These are phyloP conservation scores for Rhododendron griersonianum DNA, from an alignment of 148 eudicot species.

Conservation along the genomic window DNA sequence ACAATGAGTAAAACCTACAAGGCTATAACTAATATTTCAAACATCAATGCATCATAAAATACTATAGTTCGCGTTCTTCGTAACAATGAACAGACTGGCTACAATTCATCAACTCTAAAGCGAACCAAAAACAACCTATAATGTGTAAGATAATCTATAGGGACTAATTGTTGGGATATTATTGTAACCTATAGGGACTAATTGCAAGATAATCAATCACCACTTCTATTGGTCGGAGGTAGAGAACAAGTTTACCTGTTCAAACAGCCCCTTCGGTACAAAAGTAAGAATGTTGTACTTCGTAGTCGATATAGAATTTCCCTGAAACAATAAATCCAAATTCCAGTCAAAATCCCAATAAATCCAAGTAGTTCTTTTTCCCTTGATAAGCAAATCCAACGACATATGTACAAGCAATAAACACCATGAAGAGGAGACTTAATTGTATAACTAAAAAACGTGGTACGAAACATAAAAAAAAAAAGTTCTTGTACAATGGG, in stretches of 20 bases:
- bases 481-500: not conserved
- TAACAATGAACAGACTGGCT: not conserved
- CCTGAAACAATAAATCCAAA: conserved; percentile 40
- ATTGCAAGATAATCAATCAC: not conserved
- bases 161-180: not conserved
- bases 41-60: not conserved
- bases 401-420: not conserved
- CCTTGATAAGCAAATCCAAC: not conserved
- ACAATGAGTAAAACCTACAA: not conserved
- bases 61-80: not conserved
- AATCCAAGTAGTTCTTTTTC: not conserved
- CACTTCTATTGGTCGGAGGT: not conserved
- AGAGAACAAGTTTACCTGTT: conserved; percentile 56
- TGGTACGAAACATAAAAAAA: not conserved
- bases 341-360: conserved; percentile 8
- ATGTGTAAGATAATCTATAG: no score
- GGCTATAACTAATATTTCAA: not conserved
- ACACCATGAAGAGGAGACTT: not conserved
- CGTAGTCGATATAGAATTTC: conserved; percentile 82
- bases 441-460: not conserved
- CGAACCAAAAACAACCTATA: not conserved
- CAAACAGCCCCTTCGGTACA: conserved; percentile 84
- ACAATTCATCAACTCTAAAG: not conserved
- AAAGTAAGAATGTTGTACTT: conserved; percentile 75
- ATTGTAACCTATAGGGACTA: no score